These are phyloP conservation scores for Coriolopsis trogii DNA, from an alignment of 1,284 basidiomycete genomes.

Conservation along the genomic window DNA sequence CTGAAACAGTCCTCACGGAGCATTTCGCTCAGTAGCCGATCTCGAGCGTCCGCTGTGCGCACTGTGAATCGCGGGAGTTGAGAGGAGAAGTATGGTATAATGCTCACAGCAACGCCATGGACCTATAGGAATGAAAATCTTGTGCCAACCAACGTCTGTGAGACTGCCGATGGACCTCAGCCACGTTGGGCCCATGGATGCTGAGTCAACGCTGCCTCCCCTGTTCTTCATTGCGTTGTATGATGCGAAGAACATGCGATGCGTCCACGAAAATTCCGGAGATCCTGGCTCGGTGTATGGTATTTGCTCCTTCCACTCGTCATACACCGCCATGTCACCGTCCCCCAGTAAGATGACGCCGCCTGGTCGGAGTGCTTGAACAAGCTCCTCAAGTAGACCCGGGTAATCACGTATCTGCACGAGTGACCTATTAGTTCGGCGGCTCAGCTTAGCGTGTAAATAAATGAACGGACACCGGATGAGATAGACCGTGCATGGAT, in stretches of 20 bases:
- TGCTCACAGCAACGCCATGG: conserved; percentile 38
- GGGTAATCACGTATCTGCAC: conserved; percentile 37
- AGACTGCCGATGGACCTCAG: conserved; percentile 33
- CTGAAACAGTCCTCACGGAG: conserved; percentile 34
- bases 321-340: conserved; percentile 40
- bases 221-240: conserved; percentile 40
- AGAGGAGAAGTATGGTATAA: background rate
- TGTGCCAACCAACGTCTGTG: conserved; percentile 37
- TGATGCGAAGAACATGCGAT: conserved; percentile 36
- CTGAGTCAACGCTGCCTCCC: conserved; percentile 34
- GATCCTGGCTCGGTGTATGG: conserved; percentile 30
- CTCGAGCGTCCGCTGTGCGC: conserved; percentile 27
- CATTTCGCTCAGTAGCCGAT: conserved; percentile 36
- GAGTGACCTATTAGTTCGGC: background rate
- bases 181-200: conserved; percentile 37
- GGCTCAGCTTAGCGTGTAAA: background rate
- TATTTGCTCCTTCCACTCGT: conserved; percentile 34
- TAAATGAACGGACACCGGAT: conserved; percentile 27
- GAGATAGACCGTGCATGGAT: conserved; percentile 36
- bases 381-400: conserved; percentile 33
- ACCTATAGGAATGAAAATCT: conserved; percentile 39
- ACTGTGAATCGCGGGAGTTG: conserved; percentile 3
- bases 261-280: conserved; percentile 34
- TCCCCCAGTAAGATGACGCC: conserved; percentile 37
- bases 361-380: conserved; percentile 33